Base-by-base conservation (phyloP, 2,329 filamentous ascomycete species). In the Triangularia verruculosa region DNA sequence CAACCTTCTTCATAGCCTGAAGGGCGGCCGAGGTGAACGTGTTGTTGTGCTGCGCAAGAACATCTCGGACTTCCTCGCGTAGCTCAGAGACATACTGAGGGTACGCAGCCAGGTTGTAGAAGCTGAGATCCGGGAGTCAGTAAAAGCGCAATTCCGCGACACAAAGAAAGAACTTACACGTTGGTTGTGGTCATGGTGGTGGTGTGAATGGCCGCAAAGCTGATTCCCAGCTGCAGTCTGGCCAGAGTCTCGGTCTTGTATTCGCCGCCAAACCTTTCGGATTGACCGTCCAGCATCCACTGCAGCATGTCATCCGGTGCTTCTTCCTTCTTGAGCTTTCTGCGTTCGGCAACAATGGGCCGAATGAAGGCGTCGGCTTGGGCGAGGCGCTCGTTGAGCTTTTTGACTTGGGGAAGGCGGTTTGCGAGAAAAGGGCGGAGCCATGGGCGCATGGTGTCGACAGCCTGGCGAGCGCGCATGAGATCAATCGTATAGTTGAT, bases 161-260 rank as follows among this genome's bases (percentile, higher is more conserved):
- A 8, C n/a, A 47, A 47, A n/a, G 4, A n/a, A 12, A 47, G 5
- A 47, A 47, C 39, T 20, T 47, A 20, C 76, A 67, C 80, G 63
- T 76, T 85, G 1, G 79, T 81, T 0, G 77, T 67, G 0, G 79
- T 75, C 54, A 80, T 70, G 0, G 79, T 78, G 0, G 81, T 84
- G 0, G 82, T 83, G 64, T 83, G 80, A 27, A 86, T 84, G 1
- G 82, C 79, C 0, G 81, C 81, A 59, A 83, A 80, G 47, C 75
- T 78, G 8, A 84, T 67, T 0, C 73, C 71, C 3, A 83, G 74
- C 69, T 83, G 77, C 11, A 79, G 71, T 43, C 73, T 74, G 2
- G 80, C 77, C 13, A 82, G 70, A 43, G 77, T 73, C 53, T 74
- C 72, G 9, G 60, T 66, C 11, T 60, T 65, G 62, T 76, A 72